Evolutionary conservation across 768 basidiomycete species (phyloP).

Genomic region (Psilocybe cyanescens): DNA sequence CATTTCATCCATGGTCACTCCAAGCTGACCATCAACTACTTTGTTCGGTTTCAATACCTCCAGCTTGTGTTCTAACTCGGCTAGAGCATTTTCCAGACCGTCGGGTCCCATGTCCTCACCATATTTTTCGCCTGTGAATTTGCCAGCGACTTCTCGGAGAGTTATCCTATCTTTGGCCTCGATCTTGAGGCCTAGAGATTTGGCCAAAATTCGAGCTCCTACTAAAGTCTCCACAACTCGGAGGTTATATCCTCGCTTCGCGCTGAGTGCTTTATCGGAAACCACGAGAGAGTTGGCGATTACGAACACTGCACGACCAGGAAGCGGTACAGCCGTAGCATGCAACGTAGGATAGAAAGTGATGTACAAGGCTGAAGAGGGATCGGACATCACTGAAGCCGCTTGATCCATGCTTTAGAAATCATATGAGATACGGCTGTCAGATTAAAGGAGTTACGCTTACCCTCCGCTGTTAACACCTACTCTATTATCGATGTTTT

Average conservation of each 20-base stretch:
- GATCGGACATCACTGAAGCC: constrained; percentile 78
- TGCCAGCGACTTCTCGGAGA: constrained; percentile 66
- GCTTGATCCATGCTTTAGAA: constrained; percentile 84
- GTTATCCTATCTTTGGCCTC: constrained; percentile 58
- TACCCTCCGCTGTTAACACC: constrained; percentile 83
- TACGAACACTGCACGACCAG: constrained; percentile 62
- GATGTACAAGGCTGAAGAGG: constrained; percentile 76
- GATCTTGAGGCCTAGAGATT: constrained; percentile 51
- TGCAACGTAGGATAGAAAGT: constrained; percentile 78
- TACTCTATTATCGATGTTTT: constrained; percentile 12
- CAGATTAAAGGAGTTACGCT: constrained; percentile 22
- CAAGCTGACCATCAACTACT: constrained; percentile 47
- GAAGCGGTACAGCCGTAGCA: constrained; percentile 69
- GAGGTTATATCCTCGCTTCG: constrained; percentile 83
- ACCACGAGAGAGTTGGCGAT: constrained; percentile 85
- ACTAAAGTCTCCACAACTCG: constrained; percentile 91
- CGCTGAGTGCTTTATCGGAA: constrained; percentile 78
- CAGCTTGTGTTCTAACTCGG: constrained; percentile 48
- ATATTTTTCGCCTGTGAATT: constrained; percentile 51
- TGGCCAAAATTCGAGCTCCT: constrained; percentile 74
- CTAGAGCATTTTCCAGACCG: constrained; percentile 50
- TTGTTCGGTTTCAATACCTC: constrained; percentile 53
- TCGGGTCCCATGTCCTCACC: constrained; percentile 50
- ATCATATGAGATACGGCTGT: background rate
- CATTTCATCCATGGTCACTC: constrained; percentile 79